These are phyloP conservation scores for Malania oleifera DNA, from an alignment of 164 flowering plant genomes.

Conservation along the genomic window DNA sequence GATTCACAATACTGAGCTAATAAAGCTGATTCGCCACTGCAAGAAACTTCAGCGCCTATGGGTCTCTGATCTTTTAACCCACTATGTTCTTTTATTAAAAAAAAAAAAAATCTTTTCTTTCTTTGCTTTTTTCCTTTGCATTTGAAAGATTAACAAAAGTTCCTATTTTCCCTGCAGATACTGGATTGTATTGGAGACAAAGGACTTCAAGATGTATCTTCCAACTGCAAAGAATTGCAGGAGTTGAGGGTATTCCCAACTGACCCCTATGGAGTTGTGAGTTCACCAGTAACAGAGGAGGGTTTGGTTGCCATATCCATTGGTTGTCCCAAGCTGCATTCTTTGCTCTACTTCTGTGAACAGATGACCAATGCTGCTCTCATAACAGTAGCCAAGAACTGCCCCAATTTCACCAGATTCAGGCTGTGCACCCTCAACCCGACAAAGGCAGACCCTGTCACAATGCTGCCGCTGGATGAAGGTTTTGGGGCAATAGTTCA, in stretches of 20 bases:
- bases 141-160: neutral
- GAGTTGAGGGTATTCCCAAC: slow-evolving; percentile 88
- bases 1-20: slow-evolving; percentile 43
- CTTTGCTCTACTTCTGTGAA: slow-evolving; percentile 72
- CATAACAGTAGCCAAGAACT: slow-evolving; percentile 65
- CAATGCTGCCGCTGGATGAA: slow-evolving; percentile 71
- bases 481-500: slow-evolving; percentile 91
- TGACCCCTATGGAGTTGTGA: slow-evolving; percentile 43
- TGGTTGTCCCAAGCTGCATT: slow-evolving; percentile 79
- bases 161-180: slow-evolving; percentile 38
- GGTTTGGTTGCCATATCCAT: slow-evolving; percentile 71
- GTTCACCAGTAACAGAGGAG: slow-evolving; percentile 61
- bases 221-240: slow-evolving; percentile 67
- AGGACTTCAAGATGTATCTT: slow-evolving; percentile 72
- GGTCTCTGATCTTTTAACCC: slow-evolving; percentile 42
- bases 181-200: slow-evolving; percentile 80
- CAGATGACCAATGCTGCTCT: slow-evolving; percentile 94
- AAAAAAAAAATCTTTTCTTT: slow-evolving; percentile 5
- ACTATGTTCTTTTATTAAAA: neutral
- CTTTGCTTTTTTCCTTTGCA: neutral
- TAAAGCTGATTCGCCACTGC: slow-evolving; percentile 54
- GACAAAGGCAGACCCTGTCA: slow-evolving; percentile 57
- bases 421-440: slow-evolving; percentile 74
- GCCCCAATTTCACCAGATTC: slow-evolving; percentile 72
- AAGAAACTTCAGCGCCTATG: slow-evolving; percentile 70